Evolutionary conservation across 176 grass and related monocot species (phyloP).

Genomic region (Avena insularis): DNA sequence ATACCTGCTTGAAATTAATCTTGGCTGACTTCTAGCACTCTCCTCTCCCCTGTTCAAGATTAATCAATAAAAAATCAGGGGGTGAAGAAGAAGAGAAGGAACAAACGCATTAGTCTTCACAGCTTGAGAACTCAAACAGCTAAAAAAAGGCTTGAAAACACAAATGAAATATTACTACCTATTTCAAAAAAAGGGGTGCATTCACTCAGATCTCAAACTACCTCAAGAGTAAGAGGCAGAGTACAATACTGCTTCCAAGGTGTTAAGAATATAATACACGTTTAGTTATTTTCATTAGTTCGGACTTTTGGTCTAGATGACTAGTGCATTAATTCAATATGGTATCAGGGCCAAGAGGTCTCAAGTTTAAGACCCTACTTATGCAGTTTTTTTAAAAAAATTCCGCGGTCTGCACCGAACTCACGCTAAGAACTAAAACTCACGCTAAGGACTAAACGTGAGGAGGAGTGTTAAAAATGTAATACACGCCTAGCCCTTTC

Average conservation of each 20-base stretch:
- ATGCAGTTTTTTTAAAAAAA: too few species aligned
- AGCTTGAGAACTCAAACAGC: neutral
- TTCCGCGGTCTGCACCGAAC: too few species aligned
- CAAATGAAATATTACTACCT: conserved; percentile 6
- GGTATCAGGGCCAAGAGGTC: too few species aligned
- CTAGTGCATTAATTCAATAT: too few species aligned
- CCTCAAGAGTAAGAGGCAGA: neutral
- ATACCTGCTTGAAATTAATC: conserved; percentile 27
- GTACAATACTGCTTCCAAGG: neutral
- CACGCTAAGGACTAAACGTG: too few species aligned
- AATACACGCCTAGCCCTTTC: too few species aligned
- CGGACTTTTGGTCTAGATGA: too few species aligned
- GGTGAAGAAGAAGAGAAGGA: neutral
- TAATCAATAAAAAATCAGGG: neutral
- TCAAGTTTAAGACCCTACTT: too few species aligned
- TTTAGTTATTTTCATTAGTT: too few species aligned
- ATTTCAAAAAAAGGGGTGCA: neutral
- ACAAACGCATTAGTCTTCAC: neutral
- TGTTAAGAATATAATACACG: too few species aligned
- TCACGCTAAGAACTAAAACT: too few species aligned
- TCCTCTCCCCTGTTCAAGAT: conserved; percentile 10
- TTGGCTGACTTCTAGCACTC: conserved; percentile 10
- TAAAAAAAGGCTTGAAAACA: neutral
- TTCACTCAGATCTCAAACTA: neutral
- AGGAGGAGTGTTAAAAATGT: too few species aligned